Conservation (phyloP, 2,329 filamentous ascomycete genomes). For the Fusarium sp. region DNA sequence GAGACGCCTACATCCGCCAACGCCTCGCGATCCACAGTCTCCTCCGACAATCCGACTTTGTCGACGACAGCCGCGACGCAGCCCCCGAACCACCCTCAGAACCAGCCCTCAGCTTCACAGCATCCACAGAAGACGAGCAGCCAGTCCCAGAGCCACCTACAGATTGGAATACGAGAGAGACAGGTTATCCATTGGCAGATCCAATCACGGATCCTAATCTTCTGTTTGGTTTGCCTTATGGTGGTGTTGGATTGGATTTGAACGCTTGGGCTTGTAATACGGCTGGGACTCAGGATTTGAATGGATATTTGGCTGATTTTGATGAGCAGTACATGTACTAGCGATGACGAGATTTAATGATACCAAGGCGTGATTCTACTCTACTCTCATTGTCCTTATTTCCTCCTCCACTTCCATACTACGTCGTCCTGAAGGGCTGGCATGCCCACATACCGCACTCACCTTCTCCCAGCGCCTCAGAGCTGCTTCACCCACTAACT, state of each 20-base stretch:
- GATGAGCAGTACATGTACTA: slow-evolving; percentile 44
- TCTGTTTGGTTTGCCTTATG: slow-evolving; percentile 38
- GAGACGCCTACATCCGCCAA: slow-evolving; percentile 41
- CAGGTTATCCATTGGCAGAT: slow-evolving; percentile 18
- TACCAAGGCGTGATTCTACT: not conserved
- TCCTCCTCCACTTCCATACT: not conserved
- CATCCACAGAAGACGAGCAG: slow-evolving; percentile 38
- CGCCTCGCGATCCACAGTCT: slow-evolving; percentile 52
- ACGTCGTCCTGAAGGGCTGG: not conserved
- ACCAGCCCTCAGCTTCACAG: slow-evolving; percentile 33
- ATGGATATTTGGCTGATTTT: slow-evolving; percentile 28
- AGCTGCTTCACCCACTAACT: not conserved
- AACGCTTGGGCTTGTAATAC: slow-evolving; percentile 36
- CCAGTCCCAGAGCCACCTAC: slow-evolving; percentile 19
- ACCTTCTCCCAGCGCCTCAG: not conserved
- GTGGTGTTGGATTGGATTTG: slow-evolving; percentile 30
- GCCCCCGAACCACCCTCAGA: slow-evolving; percentile 36
- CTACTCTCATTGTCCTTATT: not conserved
- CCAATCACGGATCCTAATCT: slow-evolving; percentile 32
- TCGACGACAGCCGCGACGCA: slow-evolving; percentile 50
- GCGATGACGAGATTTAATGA: not conserved
- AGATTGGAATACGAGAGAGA: slow-evolving; percentile 23
- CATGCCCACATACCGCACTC: not conserved
- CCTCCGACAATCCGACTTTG: slow-evolving; percentile 51
- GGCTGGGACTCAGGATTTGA: slow-evolving; percentile 24